Percentiles rank a stretch among this genome's conserved stretches.
Conservation (phyloP, 2,329 filamentous ascomycete genomes). For the Penicillium sp. region DNA sequence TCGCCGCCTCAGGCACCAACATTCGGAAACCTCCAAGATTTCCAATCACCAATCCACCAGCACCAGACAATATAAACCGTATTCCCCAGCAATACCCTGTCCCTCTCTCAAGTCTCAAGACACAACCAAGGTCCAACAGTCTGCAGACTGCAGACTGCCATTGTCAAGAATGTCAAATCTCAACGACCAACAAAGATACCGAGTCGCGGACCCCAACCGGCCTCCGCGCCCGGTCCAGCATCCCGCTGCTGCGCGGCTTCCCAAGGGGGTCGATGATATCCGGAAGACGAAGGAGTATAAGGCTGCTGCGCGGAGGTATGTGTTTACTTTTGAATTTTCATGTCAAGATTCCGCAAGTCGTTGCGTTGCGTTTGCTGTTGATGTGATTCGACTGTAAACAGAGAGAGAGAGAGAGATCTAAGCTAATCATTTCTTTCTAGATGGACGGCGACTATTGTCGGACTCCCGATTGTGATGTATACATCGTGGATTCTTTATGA, state of each 20-base stretch:
- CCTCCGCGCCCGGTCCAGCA: constrained; percentile 13
- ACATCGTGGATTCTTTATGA: constrained; percentile 36
- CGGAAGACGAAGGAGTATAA: constrained; percentile 44
- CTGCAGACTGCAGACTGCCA: no score
- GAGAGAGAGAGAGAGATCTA: no score
- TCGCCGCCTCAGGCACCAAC: constrained; percentile 3
- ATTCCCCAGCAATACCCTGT: no score
- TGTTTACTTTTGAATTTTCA: not conserved
- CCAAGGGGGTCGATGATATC: constrained; percentile 30
- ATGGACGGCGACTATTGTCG: constrained; percentile 35
- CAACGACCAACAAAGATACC: constrained; percentile 12
- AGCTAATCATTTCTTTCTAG: no score
- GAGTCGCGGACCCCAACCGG: constrained; percentile 16
- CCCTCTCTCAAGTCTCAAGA: no score
- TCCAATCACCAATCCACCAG: not conserved
- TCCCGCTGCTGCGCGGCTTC: constrained; percentile 4
- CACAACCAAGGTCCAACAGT: no score
- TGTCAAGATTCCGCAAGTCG: not conserved
- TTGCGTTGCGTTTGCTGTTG: no score
- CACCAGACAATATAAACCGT: not conserved
- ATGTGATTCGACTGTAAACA: no score
- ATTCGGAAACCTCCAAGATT: constrained; percentile 1
- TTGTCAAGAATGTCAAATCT: not conserved
- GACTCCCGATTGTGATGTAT: constrained; percentile 32
- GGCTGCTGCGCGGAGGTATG: constrained; percentile 36